phyloP scores from a whole-genome alignment of 1,139 yeast species.

The Yamadazyma conglobata region DNA sequence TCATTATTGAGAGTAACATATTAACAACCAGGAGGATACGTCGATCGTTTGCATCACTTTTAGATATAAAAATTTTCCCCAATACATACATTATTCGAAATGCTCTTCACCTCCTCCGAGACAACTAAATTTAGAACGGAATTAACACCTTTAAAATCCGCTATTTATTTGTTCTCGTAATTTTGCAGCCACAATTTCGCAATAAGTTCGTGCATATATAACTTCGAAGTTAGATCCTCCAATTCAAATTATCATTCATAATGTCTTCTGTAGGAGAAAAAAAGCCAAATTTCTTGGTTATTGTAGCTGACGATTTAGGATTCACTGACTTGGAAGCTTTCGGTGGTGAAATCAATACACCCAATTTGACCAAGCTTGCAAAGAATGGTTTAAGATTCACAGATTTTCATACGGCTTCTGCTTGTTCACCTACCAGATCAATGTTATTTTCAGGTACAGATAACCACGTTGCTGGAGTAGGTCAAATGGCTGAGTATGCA shows the following conservation, averaged over 20 bases:
- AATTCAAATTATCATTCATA: too few relatives aligned
- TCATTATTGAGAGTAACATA: too few relatives aligned
- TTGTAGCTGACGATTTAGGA: conserved; percentile 63
- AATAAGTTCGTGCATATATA: background rate
- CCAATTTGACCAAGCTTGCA: conserved; percentile 47
- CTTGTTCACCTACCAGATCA: conserved; percentile 63
- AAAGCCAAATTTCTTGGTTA: conserved; percentile 47
- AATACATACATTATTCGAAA: too few relatives aligned
- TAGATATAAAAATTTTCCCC: too few relatives aligned
- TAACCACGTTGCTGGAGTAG: conserved; percentile 59
- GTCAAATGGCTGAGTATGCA: conserved; percentile 55
- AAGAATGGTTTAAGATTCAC: conserved; percentile 47
- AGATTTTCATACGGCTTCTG: conserved; percentile 62
- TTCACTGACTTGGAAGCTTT: conserved; percentile 55
- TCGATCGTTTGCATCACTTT: too few relatives aligned
- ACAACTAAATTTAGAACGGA: too few relatives aligned
- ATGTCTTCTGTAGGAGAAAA: too few relatives aligned
- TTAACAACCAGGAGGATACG: too few relatives aligned
- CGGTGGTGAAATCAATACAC: conserved; percentile 60
- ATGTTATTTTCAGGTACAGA: conserved; percentile 62
- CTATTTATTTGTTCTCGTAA: too few relatives aligned
- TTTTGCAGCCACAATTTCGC: conserved; percentile 9
- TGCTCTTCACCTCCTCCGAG: too few relatives aligned
- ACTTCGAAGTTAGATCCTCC: too few relatives aligned
- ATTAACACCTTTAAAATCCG: too few relatives aligned